phyloP scores from a whole-genome alignment of 2,329 filamentous ascomycete species.

The Fusarium lateritium region DNA sequence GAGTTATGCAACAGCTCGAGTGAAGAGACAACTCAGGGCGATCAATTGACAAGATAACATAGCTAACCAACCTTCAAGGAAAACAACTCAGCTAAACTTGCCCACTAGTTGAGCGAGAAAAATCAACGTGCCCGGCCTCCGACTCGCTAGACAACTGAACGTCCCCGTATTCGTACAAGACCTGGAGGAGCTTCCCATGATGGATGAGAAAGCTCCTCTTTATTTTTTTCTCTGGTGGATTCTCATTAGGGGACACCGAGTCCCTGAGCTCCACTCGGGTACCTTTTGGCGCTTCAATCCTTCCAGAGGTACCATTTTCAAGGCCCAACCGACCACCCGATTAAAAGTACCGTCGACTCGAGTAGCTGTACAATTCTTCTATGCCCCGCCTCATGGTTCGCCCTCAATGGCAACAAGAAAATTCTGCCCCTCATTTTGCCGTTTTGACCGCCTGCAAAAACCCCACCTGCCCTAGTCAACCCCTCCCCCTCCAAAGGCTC shows the following conservation, averaged over 20 bases:
- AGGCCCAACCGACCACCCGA: conserved; percentile 23
- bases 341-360: conserved; percentile 33
- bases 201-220: conserved; percentile 39
- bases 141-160: conserved; percentile 17
- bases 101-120: conserved; percentile 46
- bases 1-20: conserved; percentile 3
- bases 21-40: background rate
- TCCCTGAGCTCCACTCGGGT: conserved; percentile 40
- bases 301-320: conserved; percentile 17
- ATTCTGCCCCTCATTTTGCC: conserved; percentile 52
- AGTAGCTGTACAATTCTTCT: conserved; percentile 8
- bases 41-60: conserved; percentile 7
- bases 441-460: conserved; percentile 47
- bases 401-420: conserved; percentile 43
- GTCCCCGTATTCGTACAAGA: conserved; percentile 42
- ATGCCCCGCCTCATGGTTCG: conserved; percentile 38
- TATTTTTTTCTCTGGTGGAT: conserved; percentile 28
- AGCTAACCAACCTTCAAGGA: background rate
- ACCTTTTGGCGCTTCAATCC: conserved; percentile 21
- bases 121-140: conserved; percentile 45
- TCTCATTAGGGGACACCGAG: conserved; percentile 23
- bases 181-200: conserved; percentile 34
- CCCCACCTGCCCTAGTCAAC: conserved; percentile 31
- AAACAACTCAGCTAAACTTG: background rate
- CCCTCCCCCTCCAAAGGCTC: conserved; percentile 38